phyloP scores from a whole-genome alignment of 1,139 yeast species.

The Magnusiomyces fungicola region DNA sequence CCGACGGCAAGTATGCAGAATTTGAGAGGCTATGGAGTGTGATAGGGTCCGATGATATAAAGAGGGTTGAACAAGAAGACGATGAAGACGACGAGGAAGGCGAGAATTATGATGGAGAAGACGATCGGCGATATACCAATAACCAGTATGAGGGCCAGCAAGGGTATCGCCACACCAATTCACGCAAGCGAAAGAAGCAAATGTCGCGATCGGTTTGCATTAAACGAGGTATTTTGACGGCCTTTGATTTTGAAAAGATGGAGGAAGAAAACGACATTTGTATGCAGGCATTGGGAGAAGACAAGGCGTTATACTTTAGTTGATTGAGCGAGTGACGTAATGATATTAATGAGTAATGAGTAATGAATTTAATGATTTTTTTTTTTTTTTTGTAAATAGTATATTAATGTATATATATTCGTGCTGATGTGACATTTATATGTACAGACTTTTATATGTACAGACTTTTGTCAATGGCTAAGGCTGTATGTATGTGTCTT shows the following conservation, averaged over 20 bases:
- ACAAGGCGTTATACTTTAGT: background rate
- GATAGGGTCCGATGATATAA: slow-evolving; percentile 10
- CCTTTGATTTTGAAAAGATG: slow-evolving; percentile 46
- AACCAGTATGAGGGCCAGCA: background rate
- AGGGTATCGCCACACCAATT: too few relatives aligned
- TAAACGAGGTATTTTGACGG: slow-evolving; percentile 29
- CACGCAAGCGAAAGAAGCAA: background rate
- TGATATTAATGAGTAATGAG: background rate
- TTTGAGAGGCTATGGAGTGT: slow-evolving; percentile 55
- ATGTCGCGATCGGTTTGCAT: background rate
- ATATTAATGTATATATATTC: background rate
- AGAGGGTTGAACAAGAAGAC: background rate
- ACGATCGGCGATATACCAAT: background rate
- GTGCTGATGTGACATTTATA: background rate
- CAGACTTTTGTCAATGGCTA: background rate
- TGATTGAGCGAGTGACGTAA: background rate
- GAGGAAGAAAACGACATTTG: slow-evolving; percentile 45
- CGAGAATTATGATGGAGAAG: background rate
- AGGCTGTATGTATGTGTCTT: background rate
- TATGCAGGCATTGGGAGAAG: slow-evolving; percentile 2
- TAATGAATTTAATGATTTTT: slow-evolving; percentile 2
- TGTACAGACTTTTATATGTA: background rate
- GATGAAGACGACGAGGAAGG: background rate
- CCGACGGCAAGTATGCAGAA: slow-evolving; percentile 43
- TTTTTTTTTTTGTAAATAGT: background rate